Conservation (phyloP, 2,329 filamentous ascomycete species). For the Fusarium guadeloupense region DNA sequence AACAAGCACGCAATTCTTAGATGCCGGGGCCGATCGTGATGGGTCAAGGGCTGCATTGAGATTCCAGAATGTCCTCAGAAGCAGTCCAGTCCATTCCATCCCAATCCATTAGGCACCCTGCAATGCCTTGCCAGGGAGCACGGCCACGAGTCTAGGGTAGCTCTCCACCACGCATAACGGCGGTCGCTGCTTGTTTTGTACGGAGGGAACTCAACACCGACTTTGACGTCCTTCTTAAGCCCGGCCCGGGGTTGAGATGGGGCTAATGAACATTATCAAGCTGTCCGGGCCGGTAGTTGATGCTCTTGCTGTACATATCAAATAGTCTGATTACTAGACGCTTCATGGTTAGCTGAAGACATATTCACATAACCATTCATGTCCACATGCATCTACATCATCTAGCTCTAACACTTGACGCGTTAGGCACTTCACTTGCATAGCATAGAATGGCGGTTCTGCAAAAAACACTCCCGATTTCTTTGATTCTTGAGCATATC, state of each 20-base stretch:
- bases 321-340: neutral
- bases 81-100: too few relatives aligned
- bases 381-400: neutral
- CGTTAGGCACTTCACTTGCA: conserved; percentile 8
- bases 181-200: conserved; percentile 29
- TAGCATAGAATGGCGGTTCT: neutral
- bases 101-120: conserved; percentile 16
- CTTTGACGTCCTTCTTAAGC: neutral
- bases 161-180: conserved; percentile 24
- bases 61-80: conserved; percentile 43
- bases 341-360: too few relatives aligned
- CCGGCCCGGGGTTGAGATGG: conserved; percentile 37
- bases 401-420: conserved; percentile 6
- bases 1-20: too few relatives aligned
- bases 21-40: too few relatives aligned
- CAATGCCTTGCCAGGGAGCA: conserved; percentile 1
- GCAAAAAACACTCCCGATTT: neutral
- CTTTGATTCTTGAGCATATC: conserved; percentile 5
- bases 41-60: conserved; percentile 18
- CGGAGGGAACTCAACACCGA: conserved; percentile 2
- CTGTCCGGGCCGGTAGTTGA: conserved; percentile 32
- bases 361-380: neutral
- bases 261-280: too few relatives aligned
- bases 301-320: neutral
- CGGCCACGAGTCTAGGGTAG: neutral